Evolutionary conservation across 2,329 filamentous ascomycete genomes (phyloP).

Genomic region (Fusarium citri): DNA sequence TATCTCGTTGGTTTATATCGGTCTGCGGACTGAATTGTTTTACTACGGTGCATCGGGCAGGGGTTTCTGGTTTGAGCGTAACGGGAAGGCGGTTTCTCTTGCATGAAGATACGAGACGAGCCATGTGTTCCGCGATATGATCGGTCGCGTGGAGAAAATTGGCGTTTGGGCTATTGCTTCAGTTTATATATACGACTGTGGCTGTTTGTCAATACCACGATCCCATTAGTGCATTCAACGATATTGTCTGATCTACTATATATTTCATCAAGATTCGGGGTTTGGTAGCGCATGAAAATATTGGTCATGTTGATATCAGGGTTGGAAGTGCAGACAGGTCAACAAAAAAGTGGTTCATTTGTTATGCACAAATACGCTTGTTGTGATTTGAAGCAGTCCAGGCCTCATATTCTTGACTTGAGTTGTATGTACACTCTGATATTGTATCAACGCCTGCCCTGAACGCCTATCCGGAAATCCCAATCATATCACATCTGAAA

Average conservation of each 20-base stretch:
- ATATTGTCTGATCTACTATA: not conserved
- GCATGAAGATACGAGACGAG: slow-evolving; percentile 30
- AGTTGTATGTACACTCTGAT: slow-evolving; percentile 8
- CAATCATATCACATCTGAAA: slow-evolving; percentile 1
- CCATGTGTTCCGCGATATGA: slow-evolving; percentile 26
- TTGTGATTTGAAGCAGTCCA: not conserved
- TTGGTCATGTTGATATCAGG: not conserved
- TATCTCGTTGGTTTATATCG: not conserved
- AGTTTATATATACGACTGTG: slow-evolving; percentile 20
- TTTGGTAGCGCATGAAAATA: not conserved
- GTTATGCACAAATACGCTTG: not conserved
- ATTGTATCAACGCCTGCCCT: slow-evolving; percentile 19
- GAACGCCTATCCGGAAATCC: not conserved
- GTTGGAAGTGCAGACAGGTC: not conserved
- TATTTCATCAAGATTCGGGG: not conserved
- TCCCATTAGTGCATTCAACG: not conserved
- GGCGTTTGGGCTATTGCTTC: slow-evolving; percentile 27
- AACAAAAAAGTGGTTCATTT: slow-evolving; percentile 18
- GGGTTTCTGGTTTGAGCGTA: slow-evolving; percentile 27
- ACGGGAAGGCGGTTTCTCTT: slow-evolving; percentile 19
- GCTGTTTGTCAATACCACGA: slow-evolving; percentile 17
- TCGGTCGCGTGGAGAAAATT: slow-evolving; percentile 21
- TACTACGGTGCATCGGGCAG: slow-evolving; percentile 22
- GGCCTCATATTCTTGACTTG: not conserved
- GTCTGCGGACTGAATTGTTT: slow-evolving; percentile 16